Conservation (phyloP, 352 stramenopile species). For the Blastocystis hominis region DNA sequence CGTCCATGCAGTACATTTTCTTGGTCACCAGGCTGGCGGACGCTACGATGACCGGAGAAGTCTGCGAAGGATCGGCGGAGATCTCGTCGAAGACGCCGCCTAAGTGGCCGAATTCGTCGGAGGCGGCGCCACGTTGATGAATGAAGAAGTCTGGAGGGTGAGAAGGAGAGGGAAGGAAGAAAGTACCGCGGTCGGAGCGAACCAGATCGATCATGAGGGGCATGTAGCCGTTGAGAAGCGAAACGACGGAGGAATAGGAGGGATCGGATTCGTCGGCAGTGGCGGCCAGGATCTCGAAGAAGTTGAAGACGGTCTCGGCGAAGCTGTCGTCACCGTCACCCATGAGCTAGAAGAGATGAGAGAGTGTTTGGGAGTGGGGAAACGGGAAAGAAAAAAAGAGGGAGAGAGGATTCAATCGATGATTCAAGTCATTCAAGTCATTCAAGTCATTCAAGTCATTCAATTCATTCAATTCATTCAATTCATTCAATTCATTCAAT, state of each 20-base stretch:
- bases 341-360: neutral
- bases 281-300: constrained; percentile 3
- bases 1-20: constrained; percentile 13
- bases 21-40: neutral
- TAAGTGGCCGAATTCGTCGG: constrained; percentile 16
- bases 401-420: neutral
- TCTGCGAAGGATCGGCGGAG: neutral
- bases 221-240: constrained; percentile 21
- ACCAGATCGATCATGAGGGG: constrained; percentile 48
- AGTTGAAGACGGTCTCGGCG: constrained; percentile 25
- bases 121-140: neutral
- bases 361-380: too few relatives aligned
- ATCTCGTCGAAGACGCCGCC: neutral
- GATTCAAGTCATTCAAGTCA: too few relatives aligned
- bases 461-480: too few relatives aligned
- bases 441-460: too few relatives aligned
- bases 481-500: too few relatives aligned
- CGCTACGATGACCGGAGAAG: neutral
- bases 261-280: neutral
- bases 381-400: too few relatives aligned
- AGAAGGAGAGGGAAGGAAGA: neutral
- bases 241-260: neutral
- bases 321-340: constrained; percentile 40
- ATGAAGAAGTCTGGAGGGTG: neutral
- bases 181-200: neutral